Evolutionary conservation across 352 stramenopile species (phyloP).

Genomic region (Globisporangium cederbergense): DNA sequence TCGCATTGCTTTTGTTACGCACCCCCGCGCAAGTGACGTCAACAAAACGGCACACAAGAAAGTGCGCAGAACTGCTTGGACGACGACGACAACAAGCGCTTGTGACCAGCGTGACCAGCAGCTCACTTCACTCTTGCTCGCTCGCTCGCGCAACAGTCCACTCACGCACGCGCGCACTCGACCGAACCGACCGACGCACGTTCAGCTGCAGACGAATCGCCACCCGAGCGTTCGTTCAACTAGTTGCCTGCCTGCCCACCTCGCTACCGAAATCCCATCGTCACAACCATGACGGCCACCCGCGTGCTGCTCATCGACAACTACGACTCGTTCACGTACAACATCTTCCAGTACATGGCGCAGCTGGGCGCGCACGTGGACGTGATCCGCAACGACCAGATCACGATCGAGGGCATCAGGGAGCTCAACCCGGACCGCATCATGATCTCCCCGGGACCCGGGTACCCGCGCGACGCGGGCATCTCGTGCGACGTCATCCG

Average conservation of each 20-base stretch:
- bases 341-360: conserved; percentile 88
- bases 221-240: not conserved
- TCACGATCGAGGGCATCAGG: conserved; percentile 77
- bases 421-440: conserved; percentile 79
- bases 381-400: conserved; percentile 82
- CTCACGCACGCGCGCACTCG: not conserved
- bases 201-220: not conserved
- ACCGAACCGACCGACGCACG: not conserved
- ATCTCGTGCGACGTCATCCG: conserved; percentile 84
- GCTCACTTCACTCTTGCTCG: not conserved
- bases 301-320: conserved; percentile 88
- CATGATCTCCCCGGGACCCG: conserved; percentile 84
- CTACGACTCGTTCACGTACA: conserved; percentile 92
- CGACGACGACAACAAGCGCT: not conserved
- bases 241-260: not conserved
- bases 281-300: conserved; percentile 33
- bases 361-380: conserved; percentile 77
- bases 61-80: conserved; percentile 13
- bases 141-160: not conserved
- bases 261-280: conserved; percentile 1
- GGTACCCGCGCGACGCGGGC: conserved; percentile 77
- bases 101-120: not conserved
- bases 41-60: conserved; percentile 14
- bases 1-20: not conserved
- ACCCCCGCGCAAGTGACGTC: not conserved